Evolutionary conservation across 176 grass and related monocot species (phyloP), one percentile per base, ranked within the genome.

Genomic region (Tillandsia leiboldiana): DNA sequence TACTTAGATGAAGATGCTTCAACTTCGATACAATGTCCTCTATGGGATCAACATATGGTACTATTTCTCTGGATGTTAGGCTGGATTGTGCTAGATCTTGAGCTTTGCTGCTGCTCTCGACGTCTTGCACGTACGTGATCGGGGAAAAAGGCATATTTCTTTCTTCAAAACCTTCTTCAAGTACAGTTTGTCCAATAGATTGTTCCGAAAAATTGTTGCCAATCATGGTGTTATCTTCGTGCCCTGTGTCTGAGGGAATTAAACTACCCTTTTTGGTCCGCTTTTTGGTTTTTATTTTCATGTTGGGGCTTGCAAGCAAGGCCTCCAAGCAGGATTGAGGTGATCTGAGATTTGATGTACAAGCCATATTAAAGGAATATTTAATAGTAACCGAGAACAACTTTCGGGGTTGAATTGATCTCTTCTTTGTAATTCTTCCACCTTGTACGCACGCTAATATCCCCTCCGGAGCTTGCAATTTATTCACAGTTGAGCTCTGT

Each of bases 251-350:
- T 68, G 49, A 67, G 12, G 72, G 64, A 59, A 74, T 77, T 61
- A 53, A 64, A 65, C 64, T 76, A 29, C 51, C 59, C 70, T 75
- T 85, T 73, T 70, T 61, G 65, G 89, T 79, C 47, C 84, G 81
- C 66, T 82, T 87, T 65, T 81, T 82, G 27, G 75, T 91, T 49
- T 74, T 74, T 70, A 85, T 79, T 78, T 72, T 87, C 58, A 78
- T 66, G 66, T 28, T 17, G 2, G 66, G 51, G 68, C 65, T 78
- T 67, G 71, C 79, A 74, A 70, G 62, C 62, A 87, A 54, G 10
- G 82, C 66, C 58, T 71, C 85, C 50, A 80, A 71, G 73, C 89
- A 85, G 72, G 75, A 58, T 28, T 65, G 26, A 72, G 70, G 69
- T 50, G 61, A 14, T 57, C 3, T 61, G 10, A 59, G 51, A 49